phyloP scores from a whole-genome alignment of 331 rosid genomes.

The Acacia pycnantha region DNA sequence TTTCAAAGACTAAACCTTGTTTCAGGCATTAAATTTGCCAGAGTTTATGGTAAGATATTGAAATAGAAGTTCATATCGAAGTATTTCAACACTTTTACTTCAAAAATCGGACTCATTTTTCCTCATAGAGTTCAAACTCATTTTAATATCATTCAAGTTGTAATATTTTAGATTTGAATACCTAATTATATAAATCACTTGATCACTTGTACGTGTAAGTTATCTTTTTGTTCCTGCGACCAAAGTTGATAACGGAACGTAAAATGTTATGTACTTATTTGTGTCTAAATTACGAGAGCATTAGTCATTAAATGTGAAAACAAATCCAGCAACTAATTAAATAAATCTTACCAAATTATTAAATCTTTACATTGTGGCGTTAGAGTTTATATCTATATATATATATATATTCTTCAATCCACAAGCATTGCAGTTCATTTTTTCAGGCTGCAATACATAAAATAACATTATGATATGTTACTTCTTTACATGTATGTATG shows the following conservation, averaged over 20 bases:
- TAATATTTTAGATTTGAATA: background rate
- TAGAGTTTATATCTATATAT: background rate
- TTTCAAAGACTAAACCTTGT: background rate
- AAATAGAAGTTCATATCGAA: background rate
- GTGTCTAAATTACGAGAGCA: background rate
- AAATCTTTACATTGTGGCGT: background rate
- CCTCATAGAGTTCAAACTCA: background rate
- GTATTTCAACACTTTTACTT: background rate
- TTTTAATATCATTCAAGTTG: background rate
- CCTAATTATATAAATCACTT: background rate
- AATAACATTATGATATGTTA: no score
- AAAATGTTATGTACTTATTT: background rate
- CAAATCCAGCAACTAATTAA: background rate
- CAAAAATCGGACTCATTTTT: background rate
- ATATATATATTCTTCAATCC: background rate
- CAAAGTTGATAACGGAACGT: background rate
- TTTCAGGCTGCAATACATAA: background rate
- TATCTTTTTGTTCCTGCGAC: background rate
- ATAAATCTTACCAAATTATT: background rate
- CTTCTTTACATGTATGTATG: no score
- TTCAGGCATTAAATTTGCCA: background rate
- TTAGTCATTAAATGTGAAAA: background rate
- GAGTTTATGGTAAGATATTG: background rate
- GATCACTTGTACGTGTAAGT: background rate
- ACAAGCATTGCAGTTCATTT: no score